Conservation (phyloP, 2,329 filamentous ascomycete species). For the Phoma sp. region DNA sequence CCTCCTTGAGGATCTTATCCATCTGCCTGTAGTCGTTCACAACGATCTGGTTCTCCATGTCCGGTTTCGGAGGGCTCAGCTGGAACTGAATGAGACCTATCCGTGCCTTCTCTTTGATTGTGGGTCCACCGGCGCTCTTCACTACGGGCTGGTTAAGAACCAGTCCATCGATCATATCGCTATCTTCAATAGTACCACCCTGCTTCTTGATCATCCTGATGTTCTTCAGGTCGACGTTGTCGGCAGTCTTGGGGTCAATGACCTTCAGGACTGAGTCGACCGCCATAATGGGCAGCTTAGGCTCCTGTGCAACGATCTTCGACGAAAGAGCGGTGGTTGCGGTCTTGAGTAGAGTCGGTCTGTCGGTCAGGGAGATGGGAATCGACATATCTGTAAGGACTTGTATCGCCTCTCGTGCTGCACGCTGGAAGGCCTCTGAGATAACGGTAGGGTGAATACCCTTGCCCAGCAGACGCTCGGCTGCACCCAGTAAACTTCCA, state of each 20-base stretch:
- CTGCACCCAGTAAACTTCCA: conserved; percentile 90
- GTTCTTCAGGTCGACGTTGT: conserved; percentile 96
- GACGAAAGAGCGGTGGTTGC: conserved; percentile 97
- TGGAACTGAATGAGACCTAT: conserved; percentile 99
- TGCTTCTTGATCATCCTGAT: conserved; percentile 98
- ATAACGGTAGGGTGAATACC: conserved; percentile 96
- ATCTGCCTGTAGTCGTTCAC: conserved; percentile 99
- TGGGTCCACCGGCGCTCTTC: conserved; percentile 90
- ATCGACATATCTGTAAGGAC: conserved; percentile 95
- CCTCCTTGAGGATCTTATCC: conserved; percentile 99
- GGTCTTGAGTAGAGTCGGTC: conserved; percentile 89
- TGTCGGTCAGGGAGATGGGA: conserved; percentile 88
- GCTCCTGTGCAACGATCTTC: conserved; percentile 98
- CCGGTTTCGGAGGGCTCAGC: conserved; percentile 95
- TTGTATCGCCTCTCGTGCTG: conserved; percentile 85
- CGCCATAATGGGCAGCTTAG: conserved; percentile 96
- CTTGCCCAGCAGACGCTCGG: conserved; percentile 88
- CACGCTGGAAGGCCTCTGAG: conserved; percentile 95
- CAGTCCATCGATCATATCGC: conserved; percentile 93
- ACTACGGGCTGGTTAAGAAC: conserved; percentile 92
- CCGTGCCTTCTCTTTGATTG: conserved; percentile 94
- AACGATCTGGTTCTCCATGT: conserved; percentile 99
- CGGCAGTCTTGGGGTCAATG: conserved; percentile 92
- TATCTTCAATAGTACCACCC: conserved; percentile 97
- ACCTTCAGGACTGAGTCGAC: conserved; percentile 96